Evolutionary conservation across 768 basidiomycete species (phyloP).

Genomic region (Amanita subjunquillea): DNA sequence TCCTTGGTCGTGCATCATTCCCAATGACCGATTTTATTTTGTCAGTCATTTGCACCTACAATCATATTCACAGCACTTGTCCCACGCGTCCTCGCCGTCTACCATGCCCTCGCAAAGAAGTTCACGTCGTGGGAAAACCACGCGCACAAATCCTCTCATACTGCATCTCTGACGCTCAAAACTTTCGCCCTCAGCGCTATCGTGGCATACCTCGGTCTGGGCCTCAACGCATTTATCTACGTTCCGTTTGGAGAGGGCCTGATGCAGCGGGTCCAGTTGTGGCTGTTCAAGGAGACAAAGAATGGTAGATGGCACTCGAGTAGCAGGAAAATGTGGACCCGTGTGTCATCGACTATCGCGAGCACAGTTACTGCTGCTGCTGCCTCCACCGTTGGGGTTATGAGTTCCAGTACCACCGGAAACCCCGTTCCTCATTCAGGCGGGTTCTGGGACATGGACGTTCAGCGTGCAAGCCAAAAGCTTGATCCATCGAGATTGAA

Average conservation of each 20-base stretch:
- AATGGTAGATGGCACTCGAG: conserved; percentile 13
- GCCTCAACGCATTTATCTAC: conserved; percentile 90
- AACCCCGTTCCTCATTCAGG: conserved; percentile 4
- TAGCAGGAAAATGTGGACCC: conserved; percentile 12
- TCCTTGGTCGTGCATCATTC: neutral
- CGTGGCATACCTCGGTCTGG: conserved; percentile 87
- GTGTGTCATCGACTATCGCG: conserved; percentile 20
- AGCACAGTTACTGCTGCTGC: neutral
- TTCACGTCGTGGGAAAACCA: conserved; percentile 93
- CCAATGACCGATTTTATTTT: neutral
- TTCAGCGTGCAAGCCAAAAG: conserved; percentile 39
- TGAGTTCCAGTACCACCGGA: conserved; percentile 1
- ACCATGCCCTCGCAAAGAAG: conserved; percentile 53
- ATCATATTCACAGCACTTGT: conserved; percentile 74
- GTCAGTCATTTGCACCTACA: conserved; percentile 72
- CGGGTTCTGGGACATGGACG: conserved; percentile 44
- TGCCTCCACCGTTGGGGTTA: neutral
- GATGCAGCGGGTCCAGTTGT: conserved; percentile 47
- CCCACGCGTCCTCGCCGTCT: conserved; percentile 67
- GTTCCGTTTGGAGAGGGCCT: conserved; percentile 86
- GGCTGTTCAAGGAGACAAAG: conserved; percentile 19
- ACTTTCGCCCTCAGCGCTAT: conserved; percentile 83
- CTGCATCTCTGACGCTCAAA: conserved; percentile 78
- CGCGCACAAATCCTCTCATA: conserved; percentile 64
- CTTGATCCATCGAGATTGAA: conserved; percentile 62